These are phyloP conservation scores for Suillus plorans DNA, from an alignment of 768 basidiomycete species.

Conservation along the genomic window DNA sequence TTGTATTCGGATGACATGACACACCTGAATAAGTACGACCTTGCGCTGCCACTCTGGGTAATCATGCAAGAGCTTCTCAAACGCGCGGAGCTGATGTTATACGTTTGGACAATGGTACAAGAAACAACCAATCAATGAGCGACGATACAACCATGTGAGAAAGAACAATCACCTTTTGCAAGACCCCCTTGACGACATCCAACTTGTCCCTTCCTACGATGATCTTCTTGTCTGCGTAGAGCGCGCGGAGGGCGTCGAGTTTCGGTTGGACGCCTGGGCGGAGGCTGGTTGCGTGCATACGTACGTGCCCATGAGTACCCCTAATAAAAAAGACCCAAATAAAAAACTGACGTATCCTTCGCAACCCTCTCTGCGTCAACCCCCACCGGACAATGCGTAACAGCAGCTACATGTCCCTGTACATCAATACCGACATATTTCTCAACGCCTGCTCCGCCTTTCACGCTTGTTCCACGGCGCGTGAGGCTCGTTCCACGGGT, in stretches of 20 bases:
- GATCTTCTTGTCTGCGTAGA: slow-evolving; percentile 98
- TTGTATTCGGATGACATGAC: neutral
- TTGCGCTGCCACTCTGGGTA: slow-evolving; percentile 97
- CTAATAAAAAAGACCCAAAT: neutral
- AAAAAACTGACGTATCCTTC: slow-evolving; percentile 63
- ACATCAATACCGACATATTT: slow-evolving; percentile 65
- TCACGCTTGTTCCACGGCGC: neutral
- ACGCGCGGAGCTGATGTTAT: slow-evolving; percentile 73
- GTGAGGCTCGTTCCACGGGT: slow-evolving; percentile 14
- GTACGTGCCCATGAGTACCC: neutral
- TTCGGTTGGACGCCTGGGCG: slow-evolving; percentile 88
- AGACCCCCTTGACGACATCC: slow-evolving; percentile 96
- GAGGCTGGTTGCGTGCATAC: slow-evolving; percentile 37
- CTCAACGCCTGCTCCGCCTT: slow-evolving; percentile 14
- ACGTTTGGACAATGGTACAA: neutral
- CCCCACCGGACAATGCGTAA: slow-evolving; percentile 93
- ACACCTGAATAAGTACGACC: slow-evolving; percentile 62
- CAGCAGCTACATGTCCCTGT: slow-evolving; percentile 77
- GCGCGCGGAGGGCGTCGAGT: slow-evolving; percentile 72
- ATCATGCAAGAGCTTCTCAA: slow-evolving; percentile 88
- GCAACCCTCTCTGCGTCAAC: slow-evolving; percentile 91
- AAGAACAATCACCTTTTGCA: slow-evolving; percentile 72
- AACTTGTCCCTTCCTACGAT: slow-evolving; percentile 97
- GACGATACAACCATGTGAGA: neutral
- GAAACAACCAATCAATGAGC: neutral